Conservation (phyloP, 306 rosid species). For the Cucurbita ficifolia region DNA sequence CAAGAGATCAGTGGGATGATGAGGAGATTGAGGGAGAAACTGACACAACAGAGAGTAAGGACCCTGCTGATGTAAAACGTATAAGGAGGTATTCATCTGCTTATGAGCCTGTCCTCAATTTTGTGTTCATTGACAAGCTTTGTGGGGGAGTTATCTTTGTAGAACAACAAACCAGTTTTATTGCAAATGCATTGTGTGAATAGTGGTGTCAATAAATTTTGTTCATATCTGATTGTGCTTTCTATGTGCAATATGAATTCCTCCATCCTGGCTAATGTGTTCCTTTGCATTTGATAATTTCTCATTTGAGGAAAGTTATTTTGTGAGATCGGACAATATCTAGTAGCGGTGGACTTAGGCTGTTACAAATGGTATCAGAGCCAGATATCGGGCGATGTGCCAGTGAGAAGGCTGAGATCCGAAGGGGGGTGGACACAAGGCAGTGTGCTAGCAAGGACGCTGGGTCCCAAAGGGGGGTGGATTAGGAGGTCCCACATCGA, state of each 20-base stretch:
- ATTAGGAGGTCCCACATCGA: too few relatives aligned
- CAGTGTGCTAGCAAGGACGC: too few relatives aligned
- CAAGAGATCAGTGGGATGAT: constrained; percentile 65
- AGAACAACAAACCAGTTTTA: neutral
- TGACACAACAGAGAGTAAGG: constrained; percentile 39
- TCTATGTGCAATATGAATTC: neutral
- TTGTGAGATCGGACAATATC: too few relatives aligned
- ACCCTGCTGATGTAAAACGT: constrained; percentile 63
- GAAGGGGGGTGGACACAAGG: too few relatives aligned
- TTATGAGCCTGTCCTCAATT: neutral
- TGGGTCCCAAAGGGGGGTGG: too few relatives aligned
- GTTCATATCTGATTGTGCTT: neutral
- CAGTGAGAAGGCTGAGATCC: too few relatives aligned
- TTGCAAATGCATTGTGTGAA: neutral
- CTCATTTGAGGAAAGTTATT: neutral
- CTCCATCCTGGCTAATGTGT: neutral
- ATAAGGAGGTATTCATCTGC: constrained; percentile 61
- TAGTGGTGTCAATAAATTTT: neutral
- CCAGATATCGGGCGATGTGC: too few relatives aligned
- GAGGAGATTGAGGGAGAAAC: constrained; percentile 82
- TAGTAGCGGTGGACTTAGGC: too few relatives aligned
- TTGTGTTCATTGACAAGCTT: neutral
- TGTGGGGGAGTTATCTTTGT: neutral
- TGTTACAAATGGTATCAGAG: too few relatives aligned
- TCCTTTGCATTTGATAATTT: constrained; percentile 2